Evolutionary conservation across 2,329 filamentous ascomycete species (phyloP), one percentile per base, ranked within the genome.

Genomic region (Fusarium gaditjirri): DNA sequence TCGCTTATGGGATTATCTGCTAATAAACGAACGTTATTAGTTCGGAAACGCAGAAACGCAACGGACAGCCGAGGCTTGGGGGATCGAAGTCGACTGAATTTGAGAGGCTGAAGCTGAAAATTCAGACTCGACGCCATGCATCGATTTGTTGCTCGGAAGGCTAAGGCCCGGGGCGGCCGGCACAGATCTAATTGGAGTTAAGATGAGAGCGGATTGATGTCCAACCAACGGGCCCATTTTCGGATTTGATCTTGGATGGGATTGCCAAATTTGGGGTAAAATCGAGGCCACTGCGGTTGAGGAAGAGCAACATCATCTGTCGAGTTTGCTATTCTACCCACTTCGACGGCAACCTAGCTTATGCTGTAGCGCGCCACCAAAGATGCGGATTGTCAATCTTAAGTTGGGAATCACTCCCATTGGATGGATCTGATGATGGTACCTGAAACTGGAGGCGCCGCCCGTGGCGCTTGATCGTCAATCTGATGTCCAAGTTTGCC

Each of bases 361-460:
- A 57, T 57, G 61, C 49, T 56, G 64, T 70, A 74, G 68, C 39
- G 64, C 55, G 59, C 63, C 73, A 71, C 74, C 58, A 55, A 38
- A 65, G 65, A 65, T 49, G 59, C 63, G 61, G 67, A 68, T 70
- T 61, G 53, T 39, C 59, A 61, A 71, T 57, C 73, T 77, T 70
- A 67, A 44, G 64, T 59, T 72, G 70, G 75, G 46, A 76, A 42
- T 38, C 6, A 27, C 64, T 50, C 75, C 70, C 62, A 77, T 77
- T 77, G 75, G 75, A 61, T 49, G 43, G 33, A 25, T 42, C 43
- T 52, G 49, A 43, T 35, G 46, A 75, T 60, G 68, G 75, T 75
- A 69, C 75, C 72, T 77, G 73, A 75, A 76, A 77, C 74, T 50
- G 47, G 44, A 71, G 72, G 58, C 71, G 66, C 66, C 61, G 72